Percentiles rank a stretch among this genome's conserved stretches.
Conservation (phyloP, 345 rosid species). For the Salix arbutifolia region DNA sequence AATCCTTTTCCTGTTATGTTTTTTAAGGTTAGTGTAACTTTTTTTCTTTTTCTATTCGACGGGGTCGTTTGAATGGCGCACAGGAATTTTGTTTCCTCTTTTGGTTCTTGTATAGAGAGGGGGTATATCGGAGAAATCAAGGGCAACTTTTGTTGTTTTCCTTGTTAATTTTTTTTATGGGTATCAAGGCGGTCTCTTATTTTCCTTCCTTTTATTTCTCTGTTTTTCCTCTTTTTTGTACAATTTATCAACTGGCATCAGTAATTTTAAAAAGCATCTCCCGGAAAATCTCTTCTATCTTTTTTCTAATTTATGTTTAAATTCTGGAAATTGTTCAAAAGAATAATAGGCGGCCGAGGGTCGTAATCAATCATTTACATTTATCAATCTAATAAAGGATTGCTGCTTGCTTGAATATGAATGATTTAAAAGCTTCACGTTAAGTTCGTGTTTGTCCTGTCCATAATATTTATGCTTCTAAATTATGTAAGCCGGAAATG, state of each 20-base stretch:
- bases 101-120: constrained; percentile 20
- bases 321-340: too few species aligned
- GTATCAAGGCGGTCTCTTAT: neutral
- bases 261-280: constrained; percentile 11
- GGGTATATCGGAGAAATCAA: constrained; percentile 19
- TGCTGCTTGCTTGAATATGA: neutral
- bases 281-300: neutral
- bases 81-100: constrained; percentile 24
- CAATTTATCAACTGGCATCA: constrained; percentile 7
- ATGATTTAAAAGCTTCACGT: neutral
- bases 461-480: neutral
- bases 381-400: too few species aligned
- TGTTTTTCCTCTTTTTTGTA: constrained; percentile 1
- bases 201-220: neutral
- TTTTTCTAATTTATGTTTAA: neutral
- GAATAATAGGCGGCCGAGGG: too few species aligned
- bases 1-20: constrained; percentile 23
- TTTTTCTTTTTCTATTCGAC: neutral
- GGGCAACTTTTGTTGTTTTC: neutral
- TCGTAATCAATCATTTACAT: too few species aligned
- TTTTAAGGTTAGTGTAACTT: neutral
- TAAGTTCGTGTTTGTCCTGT: too few species aligned
- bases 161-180: neutral
- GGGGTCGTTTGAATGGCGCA: constrained; percentile 12
- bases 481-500: neutral